These are phyloP conservation scores for Metschnikowia lunata DNA, from an alignment of 805 yeast species.

Conservation along the genomic window DNA sequence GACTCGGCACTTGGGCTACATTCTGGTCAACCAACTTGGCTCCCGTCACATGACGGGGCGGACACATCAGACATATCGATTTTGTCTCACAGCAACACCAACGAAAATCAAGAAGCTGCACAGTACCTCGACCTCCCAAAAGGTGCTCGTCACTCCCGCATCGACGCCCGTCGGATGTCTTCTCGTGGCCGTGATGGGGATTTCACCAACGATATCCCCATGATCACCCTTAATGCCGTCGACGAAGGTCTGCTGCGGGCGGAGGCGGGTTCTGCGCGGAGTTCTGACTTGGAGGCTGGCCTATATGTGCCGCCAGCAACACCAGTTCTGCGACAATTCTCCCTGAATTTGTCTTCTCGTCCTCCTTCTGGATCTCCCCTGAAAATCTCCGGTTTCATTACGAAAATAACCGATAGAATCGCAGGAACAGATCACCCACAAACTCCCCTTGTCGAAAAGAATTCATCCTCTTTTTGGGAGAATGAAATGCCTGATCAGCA, in stretches of 20 bases:
- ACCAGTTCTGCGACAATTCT: constrained; percentile 4
- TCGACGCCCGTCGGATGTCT: constrained; percentile 1
- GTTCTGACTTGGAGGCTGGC: constrained; percentile 10
- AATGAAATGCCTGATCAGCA: constrained; percentile 1
- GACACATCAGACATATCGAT: not conserved
- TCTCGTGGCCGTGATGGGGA: constrained; percentile 1
- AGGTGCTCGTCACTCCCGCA: not conserved
- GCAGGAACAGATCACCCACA: constrained; percentile 15
- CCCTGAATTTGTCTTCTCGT: constrained; percentile 1
- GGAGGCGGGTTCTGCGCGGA: not conserved
- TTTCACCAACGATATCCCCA: constrained; percentile 14
- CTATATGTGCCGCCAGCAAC: constrained; percentile 2
- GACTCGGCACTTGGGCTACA: constrained; percentile 7
- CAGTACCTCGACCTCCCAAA: not conserved
- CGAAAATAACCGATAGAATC: constrained; percentile 14
- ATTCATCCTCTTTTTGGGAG: constrained; percentile 5
- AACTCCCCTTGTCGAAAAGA: constrained; percentile 9
- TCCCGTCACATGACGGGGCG: not conserved
- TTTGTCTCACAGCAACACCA: not conserved
- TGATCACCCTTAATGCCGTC: constrained; percentile 13
- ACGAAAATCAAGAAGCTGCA: not conserved
- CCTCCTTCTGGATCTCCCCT: constrained; percentile 9
- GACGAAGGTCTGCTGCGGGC: not conserved
- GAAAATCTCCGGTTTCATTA: constrained; percentile 12
- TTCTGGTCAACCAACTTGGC: constrained; percentile 6